These are phyloP conservation scores for Candida coquimbonensis DNA, from an alignment of 805 yeast genomes.

Conservation along the genomic window DNA sequence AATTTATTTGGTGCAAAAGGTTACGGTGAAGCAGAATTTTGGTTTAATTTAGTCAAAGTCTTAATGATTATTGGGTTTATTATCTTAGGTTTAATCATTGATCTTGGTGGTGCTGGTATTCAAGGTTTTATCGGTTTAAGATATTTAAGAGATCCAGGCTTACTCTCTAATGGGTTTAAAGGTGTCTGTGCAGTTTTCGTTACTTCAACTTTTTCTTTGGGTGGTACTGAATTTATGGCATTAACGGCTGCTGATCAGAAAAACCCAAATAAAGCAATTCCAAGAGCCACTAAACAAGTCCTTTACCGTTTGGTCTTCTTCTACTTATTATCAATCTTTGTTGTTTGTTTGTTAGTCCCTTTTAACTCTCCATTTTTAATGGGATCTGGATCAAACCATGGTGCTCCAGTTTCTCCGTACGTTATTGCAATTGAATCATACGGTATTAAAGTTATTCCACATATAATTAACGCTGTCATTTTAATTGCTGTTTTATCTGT, in stretches of 20 bases:
- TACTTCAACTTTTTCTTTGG: slow-evolving; percentile 56
- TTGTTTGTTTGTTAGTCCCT: slow-evolving; percentile 59
- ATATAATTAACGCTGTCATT: slow-evolving; percentile 68
- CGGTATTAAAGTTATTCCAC: slow-evolving; percentile 53
- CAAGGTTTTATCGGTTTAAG: slow-evolving; percentile 52
- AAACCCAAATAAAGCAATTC: slow-evolving; percentile 52
- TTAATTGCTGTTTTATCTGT: slow-evolving; percentile 68
- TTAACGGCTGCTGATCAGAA: slow-evolving; percentile 62
- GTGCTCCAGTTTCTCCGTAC: slow-evolving; percentile 59
- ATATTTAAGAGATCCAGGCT: slow-evolving; percentile 56
- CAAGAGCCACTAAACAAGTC: slow-evolving; percentile 58
- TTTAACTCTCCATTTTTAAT: slow-evolving; percentile 41
- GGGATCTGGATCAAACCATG: slow-evolving; percentile 43
- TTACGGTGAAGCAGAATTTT: slow-evolving; percentile 63
- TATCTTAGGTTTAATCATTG: slow-evolving; percentile 46
- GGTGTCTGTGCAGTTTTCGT: slow-evolving; percentile 60
- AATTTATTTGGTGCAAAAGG: slow-evolving; percentile 57
- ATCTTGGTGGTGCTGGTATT: slow-evolving; percentile 52
- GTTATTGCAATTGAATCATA: slow-evolving; percentile 55
- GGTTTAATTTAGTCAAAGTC: slow-evolving; percentile 49
- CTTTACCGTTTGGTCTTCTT: slow-evolving; percentile 57
- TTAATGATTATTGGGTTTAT: slow-evolving; percentile 52
- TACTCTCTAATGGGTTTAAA: slow-evolving; percentile 39
- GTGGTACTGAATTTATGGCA: slow-evolving; percentile 62
- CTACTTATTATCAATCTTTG: slow-evolving; percentile 45